Evolutionary conservation across 1,284 basidiomycete genomes (phyloP).

Genomic region (Malassezia caprae): DNA sequence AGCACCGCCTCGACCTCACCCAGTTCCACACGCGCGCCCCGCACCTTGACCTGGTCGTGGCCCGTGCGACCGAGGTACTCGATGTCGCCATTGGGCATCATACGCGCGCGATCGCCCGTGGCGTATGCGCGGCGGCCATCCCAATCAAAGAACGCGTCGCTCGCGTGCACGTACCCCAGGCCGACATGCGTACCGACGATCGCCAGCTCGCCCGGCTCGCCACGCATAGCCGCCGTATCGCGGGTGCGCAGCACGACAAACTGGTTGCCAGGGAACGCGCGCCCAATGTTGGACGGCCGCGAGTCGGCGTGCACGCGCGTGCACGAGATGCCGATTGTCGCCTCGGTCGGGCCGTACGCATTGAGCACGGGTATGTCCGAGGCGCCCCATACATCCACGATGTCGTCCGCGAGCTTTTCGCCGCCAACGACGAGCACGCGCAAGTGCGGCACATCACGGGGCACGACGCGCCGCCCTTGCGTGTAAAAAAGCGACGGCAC

Average conservation of each 20-base stretch:
- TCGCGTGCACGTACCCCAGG: constrained; percentile 24
- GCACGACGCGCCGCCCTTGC: constrained; percentile 26
- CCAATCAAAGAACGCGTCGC: constrained; percentile 24
- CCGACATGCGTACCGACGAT: constrained; percentile 41
- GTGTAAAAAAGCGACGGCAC: constrained; percentile 45
- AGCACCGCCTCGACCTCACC: constrained; percentile 31
- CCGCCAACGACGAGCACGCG: constrained; percentile 39
- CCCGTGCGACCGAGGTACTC: constrained; percentile 41
- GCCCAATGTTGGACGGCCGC: constrained; percentile 28
- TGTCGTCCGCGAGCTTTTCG: constrained; percentile 31
- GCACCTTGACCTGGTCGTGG: constrained; percentile 39
- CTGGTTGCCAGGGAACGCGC: constrained; percentile 33
- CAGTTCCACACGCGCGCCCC: constrained; percentile 42
- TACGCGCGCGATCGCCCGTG: constrained; percentile 38
- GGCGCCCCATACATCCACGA: constrained; percentile 31
- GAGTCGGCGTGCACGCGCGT: constrained; percentile 24
- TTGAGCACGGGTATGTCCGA: constrained; percentile 29
- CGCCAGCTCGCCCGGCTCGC: constrained; percentile 38
- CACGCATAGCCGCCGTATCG: constrained; percentile 20
- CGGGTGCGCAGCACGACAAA: constrained; percentile 21
- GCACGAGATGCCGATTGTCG: constrained; percentile 41
- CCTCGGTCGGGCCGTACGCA: constrained; percentile 44
- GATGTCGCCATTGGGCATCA: constrained; percentile 27
- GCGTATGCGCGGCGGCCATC: constrained; percentile 26
- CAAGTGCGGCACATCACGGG: constrained; percentile 28